Evolutionary conservation across 202 grass and related monocot genomes (phyloP).

Genomic region (Hordeum pubiflorum): DNA sequence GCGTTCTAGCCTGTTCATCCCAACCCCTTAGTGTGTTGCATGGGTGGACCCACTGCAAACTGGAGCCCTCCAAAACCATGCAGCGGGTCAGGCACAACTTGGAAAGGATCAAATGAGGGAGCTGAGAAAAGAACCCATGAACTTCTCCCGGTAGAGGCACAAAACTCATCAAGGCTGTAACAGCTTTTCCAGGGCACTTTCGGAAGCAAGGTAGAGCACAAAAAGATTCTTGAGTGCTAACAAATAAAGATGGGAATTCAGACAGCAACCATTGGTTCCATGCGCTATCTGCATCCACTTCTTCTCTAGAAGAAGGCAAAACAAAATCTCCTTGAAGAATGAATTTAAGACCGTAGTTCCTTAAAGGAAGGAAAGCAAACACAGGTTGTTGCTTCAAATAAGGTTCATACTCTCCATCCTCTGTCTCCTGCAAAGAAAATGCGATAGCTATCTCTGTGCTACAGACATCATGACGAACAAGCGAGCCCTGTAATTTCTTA

Average conservation of each 20-base stretch:
- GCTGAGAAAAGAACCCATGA: conserved; percentile 58
- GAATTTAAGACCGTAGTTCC: conserved; percentile 89
- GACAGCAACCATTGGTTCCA: conserved; percentile 25
- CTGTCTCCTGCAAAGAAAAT: conserved; percentile 37
- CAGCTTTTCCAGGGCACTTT: conserved; percentile 62
- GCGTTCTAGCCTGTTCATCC: conserved; percentile 52
- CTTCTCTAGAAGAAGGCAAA: conserved; percentile 28
- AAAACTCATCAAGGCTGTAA: conserved; percentile 84
- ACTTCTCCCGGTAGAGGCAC: conserved; percentile 59
- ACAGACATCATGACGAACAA: conserved; percentile 43
- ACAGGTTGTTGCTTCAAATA: conserved; percentile 73
- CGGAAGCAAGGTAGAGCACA: conserved; percentile 70
- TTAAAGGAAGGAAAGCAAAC: conserved; percentile 95
- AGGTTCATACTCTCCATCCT: conserved; percentile 24
- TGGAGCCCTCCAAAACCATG: conserved; percentile 80
- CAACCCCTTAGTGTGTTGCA: conserved; percentile 72
- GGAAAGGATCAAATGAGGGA: conserved; percentile 46
- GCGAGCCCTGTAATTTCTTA: conserved; percentile 30
- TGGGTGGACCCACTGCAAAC: conserved; percentile 56
- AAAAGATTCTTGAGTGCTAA: conserved; percentile 59
- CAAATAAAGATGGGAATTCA: conserved; percentile 35
- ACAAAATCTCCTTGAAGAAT: conserved; percentile 39
- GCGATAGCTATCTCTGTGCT: conserved; percentile 85
- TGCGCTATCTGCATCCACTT: conserved; percentile 1
- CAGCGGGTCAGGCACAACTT: conserved; percentile 36